These are phyloP conservation scores for Podospora conica DNA, from an alignment of 495 filamentous ascomycete genomes.

Conservation along the genomic window DNA sequence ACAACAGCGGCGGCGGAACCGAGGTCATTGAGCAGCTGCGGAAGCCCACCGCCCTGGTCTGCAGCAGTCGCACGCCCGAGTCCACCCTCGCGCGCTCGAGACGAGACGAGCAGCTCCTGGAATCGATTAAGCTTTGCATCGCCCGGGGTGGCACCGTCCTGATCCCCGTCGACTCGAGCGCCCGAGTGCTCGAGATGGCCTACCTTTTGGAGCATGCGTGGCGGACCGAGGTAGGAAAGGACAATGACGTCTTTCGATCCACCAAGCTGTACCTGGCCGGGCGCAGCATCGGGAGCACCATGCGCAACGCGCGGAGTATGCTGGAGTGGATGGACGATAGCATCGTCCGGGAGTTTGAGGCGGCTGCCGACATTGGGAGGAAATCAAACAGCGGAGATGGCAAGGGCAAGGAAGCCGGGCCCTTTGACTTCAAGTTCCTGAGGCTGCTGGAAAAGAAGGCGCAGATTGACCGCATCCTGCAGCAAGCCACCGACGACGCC, in stretches of 20 bases:
- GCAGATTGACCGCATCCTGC: slow-evolving; percentile 59
- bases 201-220: slow-evolving; percentile 90
- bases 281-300: slow-evolving; percentile 70
- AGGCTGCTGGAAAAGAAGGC: slow-evolving; percentile 71
- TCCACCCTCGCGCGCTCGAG: slow-evolving; percentile 61
- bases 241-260: slow-evolving; percentile 58
- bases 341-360: slow-evolving; percentile 86
- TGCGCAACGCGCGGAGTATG: slow-evolving; percentile 89
- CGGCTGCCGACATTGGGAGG: slow-evolving; percentile 50
- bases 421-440: slow-evolving; percentile 86
- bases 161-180: slow-evolving; percentile 92
- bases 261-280: slow-evolving; percentile 78
- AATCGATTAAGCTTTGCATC: slow-evolving; percentile 70
- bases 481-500: slow-evolving; percentile 29
- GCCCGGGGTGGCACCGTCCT: slow-evolving; percentile 85
- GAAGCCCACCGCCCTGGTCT: slow-evolving; percentile 88
- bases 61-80: slow-evolving; percentile 75
- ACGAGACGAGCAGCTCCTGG: slow-evolving; percentile 77
- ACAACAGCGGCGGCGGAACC: slow-evolving; percentile 59
- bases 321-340: slow-evolving; percentile 98
- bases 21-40: slow-evolving; percentile 90
- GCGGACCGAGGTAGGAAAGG: slow-evolving; percentile 53
- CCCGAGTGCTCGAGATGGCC: slow-evolving; percentile 84
- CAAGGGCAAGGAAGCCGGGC: slow-evolving; percentile 50
- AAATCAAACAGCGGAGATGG: slow-evolving; percentile 37